Conservation (phyloP, 176 grass and related monocot genomes). For the Oryza brachyantha region DNA sequence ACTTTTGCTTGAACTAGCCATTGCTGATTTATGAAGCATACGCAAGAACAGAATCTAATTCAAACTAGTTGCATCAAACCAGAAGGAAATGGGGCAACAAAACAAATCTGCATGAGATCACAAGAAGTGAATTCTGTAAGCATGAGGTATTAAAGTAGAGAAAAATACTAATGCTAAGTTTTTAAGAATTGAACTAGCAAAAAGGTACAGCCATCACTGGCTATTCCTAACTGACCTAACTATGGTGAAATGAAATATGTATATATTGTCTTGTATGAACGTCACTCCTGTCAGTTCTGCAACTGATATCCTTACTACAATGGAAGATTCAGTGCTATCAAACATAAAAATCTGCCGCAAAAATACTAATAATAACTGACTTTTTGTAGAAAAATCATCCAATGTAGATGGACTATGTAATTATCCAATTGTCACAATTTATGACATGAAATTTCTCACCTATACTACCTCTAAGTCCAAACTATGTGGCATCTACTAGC, state of each 20-base stretch:
- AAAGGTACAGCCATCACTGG: neutral
- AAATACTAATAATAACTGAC: too few relatives aligned
- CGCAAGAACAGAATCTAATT: neutral
- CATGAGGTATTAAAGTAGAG: neutral
- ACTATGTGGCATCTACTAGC: neutral
- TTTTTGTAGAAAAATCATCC: neutral
- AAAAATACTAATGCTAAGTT: neutral
- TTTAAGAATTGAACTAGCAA: neutral
- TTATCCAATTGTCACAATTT: neutral
- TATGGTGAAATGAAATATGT: neutral
- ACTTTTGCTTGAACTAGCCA: conserved; percentile 52
- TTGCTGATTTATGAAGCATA: conserved; percentile 33
- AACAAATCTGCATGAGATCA: conserved; percentile 3
- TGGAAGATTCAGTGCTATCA: neutral
- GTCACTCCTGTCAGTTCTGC: conserved; percentile 4
- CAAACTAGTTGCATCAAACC: neutral
- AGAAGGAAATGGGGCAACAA: neutral
- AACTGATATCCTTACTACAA: neutral
- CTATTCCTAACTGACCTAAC: neutral
- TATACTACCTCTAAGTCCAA: neutral
- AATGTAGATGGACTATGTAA: neutral
- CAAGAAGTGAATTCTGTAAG: neutral
- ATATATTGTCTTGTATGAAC: neutral
- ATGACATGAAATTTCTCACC: neutral
- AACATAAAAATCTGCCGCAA: neutral